Evolutionary conservation across 352 stramenopile genomes (phyloP).

Genomic region (Globisporangium rhizosaccharum): DNA sequence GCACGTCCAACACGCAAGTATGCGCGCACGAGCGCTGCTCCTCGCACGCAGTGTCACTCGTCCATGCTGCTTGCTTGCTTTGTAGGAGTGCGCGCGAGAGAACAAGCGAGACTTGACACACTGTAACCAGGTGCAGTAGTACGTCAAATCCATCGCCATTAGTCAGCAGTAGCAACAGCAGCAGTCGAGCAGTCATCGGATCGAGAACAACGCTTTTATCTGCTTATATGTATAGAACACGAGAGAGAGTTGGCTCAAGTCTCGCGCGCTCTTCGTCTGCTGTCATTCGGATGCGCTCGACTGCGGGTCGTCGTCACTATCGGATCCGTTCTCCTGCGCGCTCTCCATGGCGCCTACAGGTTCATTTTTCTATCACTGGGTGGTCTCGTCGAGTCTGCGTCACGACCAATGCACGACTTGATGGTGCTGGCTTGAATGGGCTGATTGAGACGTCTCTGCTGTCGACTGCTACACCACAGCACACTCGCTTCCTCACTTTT

Average conservation of each 20-base stretch:
- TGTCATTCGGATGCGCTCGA: too few relatives aligned
- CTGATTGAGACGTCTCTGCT: neutral
- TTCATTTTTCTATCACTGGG: too few relatives aligned
- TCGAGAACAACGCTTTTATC: too few relatives aligned
- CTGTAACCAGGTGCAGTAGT: neutral
- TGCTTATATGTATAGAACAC: too few relatives aligned
- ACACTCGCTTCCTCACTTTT: slow-evolving; percentile 21
- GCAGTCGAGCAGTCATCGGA: too few relatives aligned
- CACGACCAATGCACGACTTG: neutral
- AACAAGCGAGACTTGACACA: too few relatives aligned
- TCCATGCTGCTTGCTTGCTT: neutral
- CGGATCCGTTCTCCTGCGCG: too few relatives aligned
- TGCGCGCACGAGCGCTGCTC: neutral
- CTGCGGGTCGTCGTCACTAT: too few relatives aligned
- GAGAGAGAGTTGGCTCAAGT: too few relatives aligned
- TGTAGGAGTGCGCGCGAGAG: too few relatives aligned
- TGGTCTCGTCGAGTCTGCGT: neutral
- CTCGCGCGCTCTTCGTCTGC: too few relatives aligned
- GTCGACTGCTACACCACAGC: neutral
- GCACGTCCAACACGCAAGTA: neutral
- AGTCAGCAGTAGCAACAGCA: neutral
- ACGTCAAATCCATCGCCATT: neutral
- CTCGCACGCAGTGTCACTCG: neutral
- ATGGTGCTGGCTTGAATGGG: neutral
- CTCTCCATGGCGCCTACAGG: too few relatives aligned